A percentile compares a stretch with the other conserved stretches of the same genome.
These are phyloP conservation scores for Polymyxa betae DNA, from an alignment of 208 protist genomes.

Conservation along the genomic window DNA sequence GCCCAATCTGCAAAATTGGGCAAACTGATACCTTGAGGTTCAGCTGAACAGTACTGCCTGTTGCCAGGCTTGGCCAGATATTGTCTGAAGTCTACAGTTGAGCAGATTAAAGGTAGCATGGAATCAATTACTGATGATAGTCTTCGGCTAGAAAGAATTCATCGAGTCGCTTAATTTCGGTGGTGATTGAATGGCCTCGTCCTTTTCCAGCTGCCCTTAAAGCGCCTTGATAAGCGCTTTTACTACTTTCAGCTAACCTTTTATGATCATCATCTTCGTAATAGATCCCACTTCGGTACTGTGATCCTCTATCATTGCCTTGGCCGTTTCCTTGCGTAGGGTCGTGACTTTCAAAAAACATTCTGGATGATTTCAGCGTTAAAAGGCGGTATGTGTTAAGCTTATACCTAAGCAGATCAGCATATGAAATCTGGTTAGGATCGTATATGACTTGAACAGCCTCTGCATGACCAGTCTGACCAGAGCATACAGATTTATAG, in stretches of 20 bases:
- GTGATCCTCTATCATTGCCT: slow-evolving; percentile 45
- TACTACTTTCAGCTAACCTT: slow-evolving; percentile 1
- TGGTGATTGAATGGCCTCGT: not conserved
- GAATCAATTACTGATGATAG: slow-evolving; percentile 33
- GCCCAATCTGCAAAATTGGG: not conserved
- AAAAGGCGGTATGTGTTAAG: too few species aligned
- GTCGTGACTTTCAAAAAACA: slow-evolving; percentile 45
- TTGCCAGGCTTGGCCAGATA: slow-evolving; percentile 37
- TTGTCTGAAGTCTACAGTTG: not conserved
- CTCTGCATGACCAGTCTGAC: slow-evolving; percentile 51
- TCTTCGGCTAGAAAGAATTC: slow-evolving; percentile 50
- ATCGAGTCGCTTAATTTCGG: slow-evolving; percentile 4
- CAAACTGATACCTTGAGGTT: not conserved
- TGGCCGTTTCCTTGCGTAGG: slow-evolving; percentile 47
- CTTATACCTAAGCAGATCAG: slow-evolving; percentile 35
- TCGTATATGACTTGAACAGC: slow-evolving; percentile 53
- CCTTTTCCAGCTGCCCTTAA: not conserved
- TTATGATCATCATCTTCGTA: slow-evolving; percentile 51
- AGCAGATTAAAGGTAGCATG: not conserved
- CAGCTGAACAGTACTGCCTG: slow-evolving; percentile 26
- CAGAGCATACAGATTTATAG: slow-evolving; percentile 47
- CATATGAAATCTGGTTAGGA: slow-evolving; percentile 46
- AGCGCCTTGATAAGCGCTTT: slow-evolving; percentile 22
- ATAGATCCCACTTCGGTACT: slow-evolving; percentile 50
- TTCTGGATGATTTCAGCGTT: not conserved